Percentiles rank a stretch among this genome's conserved stretches.
Conservation (phyloP, 441 rosid genomes). For the Populus hybrid region DNA sequence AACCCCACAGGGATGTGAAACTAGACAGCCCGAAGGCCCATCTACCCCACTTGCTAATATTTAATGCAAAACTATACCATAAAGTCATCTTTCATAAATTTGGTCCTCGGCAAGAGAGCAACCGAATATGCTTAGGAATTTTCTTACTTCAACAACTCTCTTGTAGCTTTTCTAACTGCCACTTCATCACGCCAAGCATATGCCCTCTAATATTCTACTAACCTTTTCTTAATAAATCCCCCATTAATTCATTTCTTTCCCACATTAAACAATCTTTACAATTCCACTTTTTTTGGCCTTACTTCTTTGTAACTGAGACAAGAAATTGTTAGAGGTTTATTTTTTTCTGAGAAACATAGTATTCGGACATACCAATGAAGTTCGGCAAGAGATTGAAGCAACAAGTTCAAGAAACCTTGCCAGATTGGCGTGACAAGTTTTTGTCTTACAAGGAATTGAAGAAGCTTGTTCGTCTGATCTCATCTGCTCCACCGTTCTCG, state of each 20-base stretch:
- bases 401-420: slow-evolving; percentile 71
- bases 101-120: slow-evolving; percentile 16
- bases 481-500: slow-evolving; percentile 35
- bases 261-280: not conserved
- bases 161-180: slow-evolving; percentile 29
- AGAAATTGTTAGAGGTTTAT: not conserved
- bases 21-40: not conserved
- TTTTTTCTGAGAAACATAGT: not conserved
- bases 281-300: not conserved
- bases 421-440: slow-evolving; percentile 77
- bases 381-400: slow-evolving; percentile 81
- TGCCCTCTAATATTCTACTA: slow-evolving; percentile 50
- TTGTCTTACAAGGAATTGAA: slow-evolving; percentile 71
- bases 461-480: slow-evolving; percentile 54
- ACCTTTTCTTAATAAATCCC: slow-evolving; percentile 7
- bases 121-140: slow-evolving; percentile 58
- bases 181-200: slow-evolving; percentile 67
- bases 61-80: not conserved
- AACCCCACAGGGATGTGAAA: not conserved
- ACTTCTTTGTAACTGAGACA: not conserved
- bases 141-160: slow-evolving; percentile 32
- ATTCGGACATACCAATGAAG: slow-evolving; percentile 35
- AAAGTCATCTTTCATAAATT: slow-evolving; percentile 6
- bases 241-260: not conserved
- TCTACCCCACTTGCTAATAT: not conserved